These are phyloP conservation scores for Botrytis cinerea DNA, from an alignment of 2,329 filamentous ascomycete species.

Conservation along the genomic window DNA sequence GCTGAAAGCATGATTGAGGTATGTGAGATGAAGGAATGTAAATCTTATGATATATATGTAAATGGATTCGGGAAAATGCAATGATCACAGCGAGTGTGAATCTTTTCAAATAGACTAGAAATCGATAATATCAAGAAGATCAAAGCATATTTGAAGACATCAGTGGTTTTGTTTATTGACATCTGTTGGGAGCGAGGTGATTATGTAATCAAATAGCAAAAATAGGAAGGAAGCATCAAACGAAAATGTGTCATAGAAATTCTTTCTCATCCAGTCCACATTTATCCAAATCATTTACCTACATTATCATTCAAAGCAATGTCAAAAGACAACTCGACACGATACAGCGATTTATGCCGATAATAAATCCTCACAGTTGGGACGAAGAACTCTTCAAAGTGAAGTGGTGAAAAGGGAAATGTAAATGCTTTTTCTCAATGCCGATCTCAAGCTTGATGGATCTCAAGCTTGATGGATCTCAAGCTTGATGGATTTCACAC, in stretches of 20 bases:
- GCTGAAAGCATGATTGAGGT: neutral
- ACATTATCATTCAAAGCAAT: neutral
- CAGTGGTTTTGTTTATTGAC: neutral
- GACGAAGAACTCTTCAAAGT: neutral
- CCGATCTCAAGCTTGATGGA: neutral
- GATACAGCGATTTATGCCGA: neutral
- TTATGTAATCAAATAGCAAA: neutral
- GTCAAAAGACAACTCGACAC: neutral
- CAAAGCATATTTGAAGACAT: neutral
- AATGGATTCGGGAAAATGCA: neutral
- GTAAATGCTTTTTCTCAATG: too few species aligned
- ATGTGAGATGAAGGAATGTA: neutral
- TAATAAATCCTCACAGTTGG: neutral
- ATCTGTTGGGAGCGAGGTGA: neutral
- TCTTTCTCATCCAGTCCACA: neutral
- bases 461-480: neutral
- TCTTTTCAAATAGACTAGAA: neutral
- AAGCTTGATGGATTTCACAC: neutral
- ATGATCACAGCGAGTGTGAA: too few species aligned
- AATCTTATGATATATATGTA: neutral
- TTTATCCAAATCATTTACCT: neutral
- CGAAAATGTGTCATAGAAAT: slow-evolving; percentile 3
- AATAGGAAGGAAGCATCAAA: neutral
- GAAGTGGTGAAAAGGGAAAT: neutral
- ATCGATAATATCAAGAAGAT: neutral